These are phyloP conservation scores for Emericellopsis atlantica DNA, from an alignment of 2,329 filamentous ascomycete genomes.

Conservation along the genomic window DNA sequence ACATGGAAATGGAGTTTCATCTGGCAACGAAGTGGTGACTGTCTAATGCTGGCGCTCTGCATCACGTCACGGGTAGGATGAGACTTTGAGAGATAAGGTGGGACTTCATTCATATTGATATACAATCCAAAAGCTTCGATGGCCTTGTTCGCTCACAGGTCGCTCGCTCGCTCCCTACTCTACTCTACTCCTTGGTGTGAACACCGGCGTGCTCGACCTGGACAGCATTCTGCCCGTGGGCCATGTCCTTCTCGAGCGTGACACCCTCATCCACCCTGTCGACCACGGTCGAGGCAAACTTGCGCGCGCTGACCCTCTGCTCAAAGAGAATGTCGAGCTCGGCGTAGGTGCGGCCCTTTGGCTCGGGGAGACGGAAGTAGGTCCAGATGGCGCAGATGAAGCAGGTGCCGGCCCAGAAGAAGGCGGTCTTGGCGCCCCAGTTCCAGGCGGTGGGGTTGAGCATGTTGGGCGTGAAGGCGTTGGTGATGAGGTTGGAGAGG, in stretches of 20 bases:
- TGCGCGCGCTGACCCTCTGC: slow-evolving; percentile 21
- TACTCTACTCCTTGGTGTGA: background rate
- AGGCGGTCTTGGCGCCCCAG: slow-evolving; percentile 33
- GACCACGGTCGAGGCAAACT: slow-evolving; percentile 19
- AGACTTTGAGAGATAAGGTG: too few relatives aligned
- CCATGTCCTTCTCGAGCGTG: background rate
- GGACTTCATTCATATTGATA: too few relatives aligned
- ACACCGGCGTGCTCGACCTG: background rate
- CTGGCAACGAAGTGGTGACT: too few relatives aligned
- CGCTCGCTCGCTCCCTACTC: background rate
- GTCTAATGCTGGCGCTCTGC: too few relatives aligned
- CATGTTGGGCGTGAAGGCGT: slow-evolving; percentile 34
- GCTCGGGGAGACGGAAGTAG: slow-evolving; percentile 37
- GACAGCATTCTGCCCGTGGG: background rate
- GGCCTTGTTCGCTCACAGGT: too few relatives aligned
- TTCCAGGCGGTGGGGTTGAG: slow-evolving; percentile 31
- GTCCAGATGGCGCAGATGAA: slow-evolving; percentile 35
- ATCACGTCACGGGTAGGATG: too few relatives aligned
- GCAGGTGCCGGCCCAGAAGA: slow-evolving; percentile 34
- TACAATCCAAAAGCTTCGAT: too few relatives aligned
- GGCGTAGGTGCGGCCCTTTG: slow-evolving; percentile 32
- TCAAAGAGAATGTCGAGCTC: slow-evolving; percentile 30
- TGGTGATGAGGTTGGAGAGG: slow-evolving; percentile 35
- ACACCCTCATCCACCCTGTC: background rate
- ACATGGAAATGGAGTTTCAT: too few relatives aligned